Evolutionary conservation across 768 basidiomycete species (phyloP).

Genomic region (Royoungia palumana): DNA sequence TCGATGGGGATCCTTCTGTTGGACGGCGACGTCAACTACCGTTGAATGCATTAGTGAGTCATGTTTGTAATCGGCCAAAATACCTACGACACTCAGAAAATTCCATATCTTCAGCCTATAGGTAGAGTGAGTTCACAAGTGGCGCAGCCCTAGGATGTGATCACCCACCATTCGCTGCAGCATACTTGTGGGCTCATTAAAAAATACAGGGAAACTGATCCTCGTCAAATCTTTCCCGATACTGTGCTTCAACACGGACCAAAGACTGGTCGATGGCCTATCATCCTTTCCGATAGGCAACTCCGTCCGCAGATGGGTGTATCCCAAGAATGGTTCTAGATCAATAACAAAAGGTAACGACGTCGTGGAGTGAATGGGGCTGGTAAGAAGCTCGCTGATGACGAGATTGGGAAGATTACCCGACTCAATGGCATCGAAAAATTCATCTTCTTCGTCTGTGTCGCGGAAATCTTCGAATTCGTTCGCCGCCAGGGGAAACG

Average conservation of each 20-base stretch:
- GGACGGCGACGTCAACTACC: constrained; percentile 79
- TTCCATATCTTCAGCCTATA: constrained; percentile 91
- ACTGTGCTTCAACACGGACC: constrained; percentile 91
- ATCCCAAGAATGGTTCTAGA: constrained; percentile 58
- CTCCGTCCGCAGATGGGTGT: constrained; percentile 54
- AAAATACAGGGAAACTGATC: constrained; percentile 93
- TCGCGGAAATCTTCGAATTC: constrained; percentile 38
- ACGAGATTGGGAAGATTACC: constrained; percentile 74
- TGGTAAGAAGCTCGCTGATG: constrained; percentile 60
- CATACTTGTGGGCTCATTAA: constrained; percentile 96
- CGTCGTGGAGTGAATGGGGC: constrained; percentile 36
- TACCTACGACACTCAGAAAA: constrained; percentile 84
- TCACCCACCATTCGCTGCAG: constrained; percentile 80
- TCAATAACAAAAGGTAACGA: constrained; percentile 36
- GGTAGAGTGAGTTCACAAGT: background rate
- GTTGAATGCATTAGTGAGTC: constrained; percentile 4
- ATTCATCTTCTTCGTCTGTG: constrained; percentile 90
- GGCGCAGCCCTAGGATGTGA: background rate
- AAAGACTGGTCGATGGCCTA: constrained; percentile 84
- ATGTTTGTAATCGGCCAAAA: constrained; percentile 1
- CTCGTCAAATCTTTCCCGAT: constrained; percentile 97
- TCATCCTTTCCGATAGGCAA: constrained; percentile 71
- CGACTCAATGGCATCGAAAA: constrained; percentile 93
- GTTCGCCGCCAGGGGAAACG: constrained; percentile 14
- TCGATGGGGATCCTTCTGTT: constrained; percentile 70